Evolutionary conservation across 208 protist genomes (phyloP).

Genomic region (Porcisia deanei): DNA sequence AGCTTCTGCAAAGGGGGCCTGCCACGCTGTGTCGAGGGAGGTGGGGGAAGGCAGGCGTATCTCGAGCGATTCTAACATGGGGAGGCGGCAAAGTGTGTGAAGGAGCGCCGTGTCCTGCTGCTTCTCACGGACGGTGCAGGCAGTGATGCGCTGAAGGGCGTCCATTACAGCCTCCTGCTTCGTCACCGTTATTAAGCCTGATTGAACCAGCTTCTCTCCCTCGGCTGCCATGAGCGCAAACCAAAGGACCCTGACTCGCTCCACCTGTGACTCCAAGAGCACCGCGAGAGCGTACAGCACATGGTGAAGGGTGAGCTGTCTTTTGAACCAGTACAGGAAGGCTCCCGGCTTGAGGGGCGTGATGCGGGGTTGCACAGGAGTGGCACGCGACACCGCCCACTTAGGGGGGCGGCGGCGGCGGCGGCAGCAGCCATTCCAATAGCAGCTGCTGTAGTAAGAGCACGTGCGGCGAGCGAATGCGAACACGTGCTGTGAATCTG

Average conservation of each 20-base stretch:
- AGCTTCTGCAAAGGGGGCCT: neutral
- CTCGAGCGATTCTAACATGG: constrained; percentile 12
- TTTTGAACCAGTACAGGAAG: constrained; percentile 14
- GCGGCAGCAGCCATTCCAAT: neutral
- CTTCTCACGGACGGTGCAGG: neutral
- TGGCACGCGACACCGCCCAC: constrained; percentile 11
- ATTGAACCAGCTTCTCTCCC: neutral
- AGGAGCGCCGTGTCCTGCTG: constrained; percentile 5
- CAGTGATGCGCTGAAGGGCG: constrained; percentile 15
- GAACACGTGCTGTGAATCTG: constrained; percentile 13
- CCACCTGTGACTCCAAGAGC: constrained; percentile 21
- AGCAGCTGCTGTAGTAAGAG: neutral
- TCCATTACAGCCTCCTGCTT: constrained; percentile 12
- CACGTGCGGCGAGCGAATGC: constrained; percentile 7
- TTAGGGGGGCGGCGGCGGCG: neutral
- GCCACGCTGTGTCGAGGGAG: neutral
- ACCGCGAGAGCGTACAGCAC: constrained; percentile 2
- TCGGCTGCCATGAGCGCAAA: constrained; percentile 11
- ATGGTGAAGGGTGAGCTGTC: constrained; percentile 9
- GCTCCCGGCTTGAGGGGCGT: constrained; percentile 10
- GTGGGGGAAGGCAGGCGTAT: neutral
- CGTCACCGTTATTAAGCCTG: neutral
- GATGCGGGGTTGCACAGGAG: constrained; percentile 17
- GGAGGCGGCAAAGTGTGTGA: neutral
- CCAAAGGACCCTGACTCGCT: constrained; percentile 16